Evolutionary conservation across 2,329 filamentous ascomycete species (phyloP), one percentile per base, ranked within the genome.

Genomic region (Biscogniauxia mediterranea): DNA sequence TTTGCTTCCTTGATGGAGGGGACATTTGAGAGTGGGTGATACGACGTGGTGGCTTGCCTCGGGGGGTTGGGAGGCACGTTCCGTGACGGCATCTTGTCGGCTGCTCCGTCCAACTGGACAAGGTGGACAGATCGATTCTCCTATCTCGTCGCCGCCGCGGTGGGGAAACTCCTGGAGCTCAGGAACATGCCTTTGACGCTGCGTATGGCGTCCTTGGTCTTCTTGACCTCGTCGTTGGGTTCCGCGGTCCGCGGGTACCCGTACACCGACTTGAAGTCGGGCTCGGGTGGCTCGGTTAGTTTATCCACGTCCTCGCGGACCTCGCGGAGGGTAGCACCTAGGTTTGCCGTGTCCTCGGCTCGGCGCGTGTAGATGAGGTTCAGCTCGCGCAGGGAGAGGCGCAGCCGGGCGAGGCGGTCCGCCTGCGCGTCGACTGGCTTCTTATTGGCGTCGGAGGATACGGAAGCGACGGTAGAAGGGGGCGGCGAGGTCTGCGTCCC

Each of bases 161-260:
- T 59, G n/a, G 88, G 89, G 66, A 94, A 94, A 69, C 86, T 91
- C 69, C 89, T 85, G 4, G 91, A 85, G 70, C 87, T 92, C 59
- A 96, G 75, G 67, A 95, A 78, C 11, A 92, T 85, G 1, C 91
- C 91, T 79, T 96, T 96, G 51, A 95, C 85, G 60, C 89, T 84
- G 65, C 91, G 80, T 56, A 96, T 93, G 63, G 89, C 90, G 65
- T 86, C 86, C 77, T 90, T 91, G 20, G 91, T 81, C 71, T 85
- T 86, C 64, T 86, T 86, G 68, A 92, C 87, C 75, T 91, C 89
- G 74, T 94, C 90, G 63, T 87, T 83, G 28, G 83, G 83, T 68
- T 86, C 86, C 66, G 74, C 79, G 28, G 74, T 76, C 46, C 72
- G 75, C 5, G 68, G 38, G 2, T 66, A 66, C 60, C 68, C 77